phyloP scores from a whole-genome alignment of 129 eudicot genomes.

The Pseudognaphalium luteoalbum region DNA sequence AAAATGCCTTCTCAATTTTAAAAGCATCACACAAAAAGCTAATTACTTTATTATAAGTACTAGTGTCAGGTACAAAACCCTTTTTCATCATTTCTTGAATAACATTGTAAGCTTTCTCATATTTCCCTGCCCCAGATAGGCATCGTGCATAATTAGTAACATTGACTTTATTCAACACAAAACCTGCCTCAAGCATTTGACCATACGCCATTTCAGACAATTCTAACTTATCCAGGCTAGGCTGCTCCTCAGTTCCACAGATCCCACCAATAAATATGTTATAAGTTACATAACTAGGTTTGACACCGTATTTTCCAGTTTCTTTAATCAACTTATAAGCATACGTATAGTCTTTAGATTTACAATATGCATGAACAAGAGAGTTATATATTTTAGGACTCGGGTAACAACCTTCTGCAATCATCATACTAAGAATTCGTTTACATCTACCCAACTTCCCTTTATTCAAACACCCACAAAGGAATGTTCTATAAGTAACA shows the following conservation, averaged over 20 bases:
- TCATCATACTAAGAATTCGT: slow-evolving; percentile 84
- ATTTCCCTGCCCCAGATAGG: slow-evolving; percentile 76
- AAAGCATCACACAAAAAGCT: slow-evolving; percentile 66
- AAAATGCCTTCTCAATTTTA: slow-evolving; percentile 72
- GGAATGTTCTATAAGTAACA: slow-evolving; percentile 67
- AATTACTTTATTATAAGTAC: slow-evolving; percentile 81
- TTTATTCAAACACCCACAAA: slow-evolving; percentile 82
- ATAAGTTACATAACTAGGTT: slow-evolving; percentile 71
- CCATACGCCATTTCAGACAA: slow-evolving; percentile 73
- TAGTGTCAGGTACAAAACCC: slow-evolving; percentile 78
- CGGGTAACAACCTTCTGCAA: slow-evolving; percentile 93
- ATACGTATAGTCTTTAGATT: slow-evolving; percentile 59
- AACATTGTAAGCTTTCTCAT: slow-evolving; percentile 69
- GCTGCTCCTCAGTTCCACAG: slow-evolving; percentile 66
- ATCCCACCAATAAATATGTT: slow-evolving; percentile 87
- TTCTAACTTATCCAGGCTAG: slow-evolving; percentile 48
- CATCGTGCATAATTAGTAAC: slow-evolving; percentile 70
- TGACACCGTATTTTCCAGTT: slow-evolving; percentile 60
- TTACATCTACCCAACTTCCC: slow-evolving; percentile 82
- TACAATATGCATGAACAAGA: slow-evolving; percentile 81
- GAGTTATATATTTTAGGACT: slow-evolving; percentile 66
- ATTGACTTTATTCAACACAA: slow-evolving; percentile 70
- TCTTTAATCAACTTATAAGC: slow-evolving; percentile 83
- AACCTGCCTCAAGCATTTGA: slow-evolving; percentile 69
- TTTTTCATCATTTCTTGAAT: slow-evolving; percentile 77